Evolutionary conservation across 164 flowering plant species (phyloP), one percentile per base, ranked within the genome.

Genomic region (Macadamia integrifolia): DNA sequence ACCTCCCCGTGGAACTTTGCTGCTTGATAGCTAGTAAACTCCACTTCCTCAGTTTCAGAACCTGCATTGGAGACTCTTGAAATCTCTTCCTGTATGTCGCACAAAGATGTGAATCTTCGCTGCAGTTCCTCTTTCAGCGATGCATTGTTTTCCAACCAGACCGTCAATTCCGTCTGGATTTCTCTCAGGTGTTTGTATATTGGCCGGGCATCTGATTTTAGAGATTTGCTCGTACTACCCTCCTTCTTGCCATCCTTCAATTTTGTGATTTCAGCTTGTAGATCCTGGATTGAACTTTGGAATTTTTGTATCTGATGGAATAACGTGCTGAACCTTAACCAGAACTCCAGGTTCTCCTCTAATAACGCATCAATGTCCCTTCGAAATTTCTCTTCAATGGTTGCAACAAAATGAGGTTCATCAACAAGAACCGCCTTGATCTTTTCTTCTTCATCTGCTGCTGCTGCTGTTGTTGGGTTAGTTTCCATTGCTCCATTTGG

Each of bases 1-100:
- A 88, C 77, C 80, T 93, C 98, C 14, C 98, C 97, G 76, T 89
- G 93, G 64, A 93, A 87, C 75, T 89, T 90, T 13, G 89, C 92
- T 31, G 97, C 95, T 69, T 93, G 92, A 65, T 82, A 83, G 66
- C 81, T 78, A 18, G 85, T 89, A 50, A 93, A 81, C 56, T 66
- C 79, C 64, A 71, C 72, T 64, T 80, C 86, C 32, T 80, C 83
- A 18, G 69, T 79, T 58, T 76, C 84, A 23, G 83, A 76, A 58
- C 84, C 71, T 13, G 62, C 76, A 64, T 78, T 83, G 66, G 82
- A 59, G 13, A 89, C 88, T 49, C 18, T 66, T 60, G 82, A 77
- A 72, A 89, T 84, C 69, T 84, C 92, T 64, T 86, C 89, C 69
- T 85, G 88, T 17, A 89, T 82, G 67, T 74, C 62, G 72, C 86